A percentile compares a stretch with the other conserved stretches of the same genome.
Evolutionary conservation across 805 yeast genomes (phyloP).

Genomic region (Zygosaccharomyces pseudorouxii): DNA sequence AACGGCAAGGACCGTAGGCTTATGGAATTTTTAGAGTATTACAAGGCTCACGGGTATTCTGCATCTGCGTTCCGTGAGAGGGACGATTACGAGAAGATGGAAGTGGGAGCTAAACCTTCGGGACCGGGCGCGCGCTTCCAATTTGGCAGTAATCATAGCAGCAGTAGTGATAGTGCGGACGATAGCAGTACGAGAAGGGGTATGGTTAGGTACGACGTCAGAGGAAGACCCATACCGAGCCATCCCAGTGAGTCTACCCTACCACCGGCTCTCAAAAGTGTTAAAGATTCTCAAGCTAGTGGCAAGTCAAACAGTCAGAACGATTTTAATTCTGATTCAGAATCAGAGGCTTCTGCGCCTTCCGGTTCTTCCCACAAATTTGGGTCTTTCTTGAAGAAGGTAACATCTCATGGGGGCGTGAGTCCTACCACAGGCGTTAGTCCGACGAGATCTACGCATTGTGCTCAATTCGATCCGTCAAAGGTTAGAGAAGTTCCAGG

Average conservation of each 20-base stretch:
- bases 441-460: constrained; percentile 13
- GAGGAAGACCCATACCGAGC: constrained; percentile 47
- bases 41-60: constrained; percentile 28
- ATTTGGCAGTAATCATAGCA: constrained; percentile 12
- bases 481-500: constrained; percentile 37
- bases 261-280: constrained; percentile 45
- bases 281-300: constrained; percentile 5
- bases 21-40: constrained; percentile 43
- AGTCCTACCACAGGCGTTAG: constrained; percentile 5
- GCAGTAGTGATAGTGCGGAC: background rate
- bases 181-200: constrained; percentile 15
- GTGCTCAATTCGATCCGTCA: constrained; percentile 20
- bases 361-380: constrained; percentile 24
- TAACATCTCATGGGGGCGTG: constrained; percentile 27
- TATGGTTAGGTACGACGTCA: constrained; percentile 32
- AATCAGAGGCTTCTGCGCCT: constrained; percentile 9
- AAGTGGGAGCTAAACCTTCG: constrained; percentile 5
- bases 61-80: constrained; percentile 25
- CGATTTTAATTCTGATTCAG: constrained; percentile 13
- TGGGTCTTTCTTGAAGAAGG: constrained; percentile 34
- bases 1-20: constrained; percentile 42
- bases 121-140: constrained; percentile 13
- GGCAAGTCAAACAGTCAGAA: constrained; percentile 4
- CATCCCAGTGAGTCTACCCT: constrained; percentile 45
- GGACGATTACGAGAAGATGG: constrained; percentile 23